phyloP scores from a whole-genome alignment of 106 monocot species.

The Posidonia australis region DNA sequence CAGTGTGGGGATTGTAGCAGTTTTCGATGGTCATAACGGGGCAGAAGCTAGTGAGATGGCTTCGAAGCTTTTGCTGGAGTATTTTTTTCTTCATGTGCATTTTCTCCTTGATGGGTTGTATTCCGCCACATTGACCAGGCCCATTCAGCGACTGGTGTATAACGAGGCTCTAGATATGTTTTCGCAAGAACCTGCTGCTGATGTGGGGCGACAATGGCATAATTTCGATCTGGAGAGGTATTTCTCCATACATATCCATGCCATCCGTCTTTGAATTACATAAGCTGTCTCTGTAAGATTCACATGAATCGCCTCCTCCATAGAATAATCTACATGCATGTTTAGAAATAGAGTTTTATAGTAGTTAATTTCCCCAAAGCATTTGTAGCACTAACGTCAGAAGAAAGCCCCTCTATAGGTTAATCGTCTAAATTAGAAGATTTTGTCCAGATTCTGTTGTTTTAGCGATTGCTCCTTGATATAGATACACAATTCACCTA shows the following conservation, averaged over 20 bases:
- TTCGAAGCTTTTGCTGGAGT: constrained; percentile 65
- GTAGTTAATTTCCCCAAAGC: no score
- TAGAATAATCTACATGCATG: no score
- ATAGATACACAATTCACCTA: no score
- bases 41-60: constrained; percentile 90
- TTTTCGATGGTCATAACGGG: constrained; percentile 96
- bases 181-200: constrained; percentile 19
- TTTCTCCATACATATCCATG: not conserved
- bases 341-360: no score
- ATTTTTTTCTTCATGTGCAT: constrained; percentile 75
- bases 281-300: no score
- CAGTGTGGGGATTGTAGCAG: constrained; percentile 52
- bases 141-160: constrained; percentile 28
- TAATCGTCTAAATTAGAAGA: no score
- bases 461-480: no score
- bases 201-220: constrained; percentile 13
- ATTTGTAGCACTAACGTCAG: no score
- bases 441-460: no score
- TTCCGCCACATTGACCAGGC: constrained; percentile 31
- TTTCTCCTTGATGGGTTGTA: constrained; percentile 71
- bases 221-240: constrained; percentile 35
- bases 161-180: constrained; percentile 20
- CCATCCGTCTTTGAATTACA: no score
- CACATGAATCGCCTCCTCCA: no score
- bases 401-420: no score